A percentile compares a stretch with the other conserved stretches of the same genome.
Evolutionary conservation across 176 grass and related monocot genomes (phyloP).

Genomic region (Bromus sterilis): DNA sequence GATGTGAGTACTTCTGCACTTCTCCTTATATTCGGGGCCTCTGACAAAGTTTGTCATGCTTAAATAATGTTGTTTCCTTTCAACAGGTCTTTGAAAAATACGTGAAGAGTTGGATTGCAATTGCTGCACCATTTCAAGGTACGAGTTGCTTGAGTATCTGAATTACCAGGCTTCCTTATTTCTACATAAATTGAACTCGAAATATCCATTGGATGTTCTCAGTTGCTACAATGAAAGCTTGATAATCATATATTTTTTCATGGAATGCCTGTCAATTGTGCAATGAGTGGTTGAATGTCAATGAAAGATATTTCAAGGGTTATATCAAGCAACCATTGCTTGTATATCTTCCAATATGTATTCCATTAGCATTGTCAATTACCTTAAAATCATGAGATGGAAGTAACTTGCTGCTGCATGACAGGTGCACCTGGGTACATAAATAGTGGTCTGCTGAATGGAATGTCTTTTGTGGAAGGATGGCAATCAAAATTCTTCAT

Average conservation of each 20-base stretch:
- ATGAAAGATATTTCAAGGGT: not conserved
- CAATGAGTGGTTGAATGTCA: not conserved
- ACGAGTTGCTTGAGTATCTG: not conserved
- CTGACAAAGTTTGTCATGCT: conserved; percentile 5
- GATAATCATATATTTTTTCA: not conserved
- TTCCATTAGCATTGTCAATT: not conserved
- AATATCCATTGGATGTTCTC: not conserved
- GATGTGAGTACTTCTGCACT: conserved; percentile 52
- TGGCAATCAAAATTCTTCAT: conserved; percentile 93
- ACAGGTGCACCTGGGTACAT: conserved; percentile 98
- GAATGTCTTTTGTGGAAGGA: conserved; percentile 95
- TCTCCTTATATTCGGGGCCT: conserved; percentile 14
- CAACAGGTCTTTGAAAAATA: conserved; percentile 87
- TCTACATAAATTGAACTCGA: not conserved
- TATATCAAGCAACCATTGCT: not conserved
- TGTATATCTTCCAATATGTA: not conserved
- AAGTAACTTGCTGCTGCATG: conserved; percentile 19
- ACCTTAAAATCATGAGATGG: not conserved
- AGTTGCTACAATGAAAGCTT: not conserved
- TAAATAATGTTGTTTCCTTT: conserved; percentile 5
- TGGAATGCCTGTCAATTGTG: not conserved
- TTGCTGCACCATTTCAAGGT: conserved; percentile 99
- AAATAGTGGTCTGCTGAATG: conserved; percentile 82
- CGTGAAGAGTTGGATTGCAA: conserved; percentile 96
- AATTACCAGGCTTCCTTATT: not conserved